These are phyloP conservation scores for Auricularia heimuer DNA, from an alignment of 768 basidiomycete species.

Conservation along the genomic window DNA sequence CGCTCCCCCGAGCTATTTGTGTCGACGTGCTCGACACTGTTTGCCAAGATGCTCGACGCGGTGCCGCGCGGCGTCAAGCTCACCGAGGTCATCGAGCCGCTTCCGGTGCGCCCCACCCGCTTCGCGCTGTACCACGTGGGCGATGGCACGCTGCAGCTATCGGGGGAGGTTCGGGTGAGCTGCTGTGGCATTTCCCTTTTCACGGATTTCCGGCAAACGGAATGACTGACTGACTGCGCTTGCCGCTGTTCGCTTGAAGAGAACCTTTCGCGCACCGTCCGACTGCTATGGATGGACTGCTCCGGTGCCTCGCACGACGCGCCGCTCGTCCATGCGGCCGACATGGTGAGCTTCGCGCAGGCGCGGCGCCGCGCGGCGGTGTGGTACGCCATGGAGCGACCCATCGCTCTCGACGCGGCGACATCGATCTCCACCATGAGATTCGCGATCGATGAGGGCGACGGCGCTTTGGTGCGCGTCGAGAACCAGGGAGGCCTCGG, in stretches of 20 bases:
- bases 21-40: conserved; percentile 29
- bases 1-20: conserved; percentile 24
- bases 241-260: background rate
- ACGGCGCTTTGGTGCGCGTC: background rate
- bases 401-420: background rate
- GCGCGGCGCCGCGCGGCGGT: background rate
- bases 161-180: background rate
- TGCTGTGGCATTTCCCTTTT: background rate
- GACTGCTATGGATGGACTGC: background rate
- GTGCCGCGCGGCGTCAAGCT: conserved; percentile 36
- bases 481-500: background rate
- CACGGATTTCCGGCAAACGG: background rate
- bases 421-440: background rate
- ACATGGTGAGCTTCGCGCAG: background rate
- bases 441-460: background rate
- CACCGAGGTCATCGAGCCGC: conserved; percentile 26
- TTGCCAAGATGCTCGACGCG: conserved; percentile 39
- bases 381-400: background rate
- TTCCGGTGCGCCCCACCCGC: background rate
- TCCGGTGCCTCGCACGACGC: background rate
- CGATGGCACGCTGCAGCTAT: background rate
- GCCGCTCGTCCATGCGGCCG: background rate
- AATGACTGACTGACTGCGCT: background rate
- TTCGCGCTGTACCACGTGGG: background rate
- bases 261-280: background rate